Conservation (phyloP, 2,329 filamentous ascomycete genomes). For the Alternaria gaisen region DNA sequence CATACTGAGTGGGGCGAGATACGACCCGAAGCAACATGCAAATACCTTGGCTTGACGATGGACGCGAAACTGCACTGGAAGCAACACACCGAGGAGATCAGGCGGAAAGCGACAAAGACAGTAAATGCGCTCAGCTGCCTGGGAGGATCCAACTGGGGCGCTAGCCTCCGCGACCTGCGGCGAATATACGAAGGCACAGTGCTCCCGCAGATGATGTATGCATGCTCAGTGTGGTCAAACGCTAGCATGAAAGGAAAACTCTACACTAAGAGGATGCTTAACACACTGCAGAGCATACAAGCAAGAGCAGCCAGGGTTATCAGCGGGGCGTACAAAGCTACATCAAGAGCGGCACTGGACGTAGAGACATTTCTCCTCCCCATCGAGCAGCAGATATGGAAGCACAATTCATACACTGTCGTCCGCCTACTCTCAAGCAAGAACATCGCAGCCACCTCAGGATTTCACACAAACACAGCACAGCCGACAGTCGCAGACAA, state of each 20-base stretch:
- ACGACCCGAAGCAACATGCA: conserved; percentile 15
- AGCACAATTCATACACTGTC: conserved; percentile 23
- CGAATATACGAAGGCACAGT: conserved; percentile 40
- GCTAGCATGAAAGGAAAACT: conserved; percentile 20
- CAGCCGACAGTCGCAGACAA: conserved; percentile 6
- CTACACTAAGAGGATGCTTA: conserved; percentile 25
- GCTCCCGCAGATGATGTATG: conserved; percentile 44
- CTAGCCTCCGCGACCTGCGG: conserved; percentile 24
- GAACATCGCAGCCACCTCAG: conserved; percentile 17
- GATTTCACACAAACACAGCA: conserved; percentile 11
- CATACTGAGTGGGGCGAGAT: conserved; percentile 29
- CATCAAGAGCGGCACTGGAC: conserved; percentile 28
- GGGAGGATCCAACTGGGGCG: conserved; percentile 26
- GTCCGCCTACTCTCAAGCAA: conserved; percentile 18
- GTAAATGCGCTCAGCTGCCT: conserved; percentile 24
- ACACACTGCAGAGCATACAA: conserved; percentile 27
- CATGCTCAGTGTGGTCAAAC: conserved; percentile 36
- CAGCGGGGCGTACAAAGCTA: conserved; percentile 33
- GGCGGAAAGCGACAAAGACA: conserved; percentile 19
- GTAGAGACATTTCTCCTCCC: conserved; percentile 13
- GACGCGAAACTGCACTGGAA: conserved; percentile 26
- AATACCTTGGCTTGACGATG: conserved; percentile 30
- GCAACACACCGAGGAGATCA: conserved; percentile 20
- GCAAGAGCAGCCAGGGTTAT: conserved; percentile 31
- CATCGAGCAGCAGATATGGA: conserved; percentile 28